Conservation (phyloP, 2,329 filamentous ascomycete genomes). For the Aureobasidium sp. region DNA sequence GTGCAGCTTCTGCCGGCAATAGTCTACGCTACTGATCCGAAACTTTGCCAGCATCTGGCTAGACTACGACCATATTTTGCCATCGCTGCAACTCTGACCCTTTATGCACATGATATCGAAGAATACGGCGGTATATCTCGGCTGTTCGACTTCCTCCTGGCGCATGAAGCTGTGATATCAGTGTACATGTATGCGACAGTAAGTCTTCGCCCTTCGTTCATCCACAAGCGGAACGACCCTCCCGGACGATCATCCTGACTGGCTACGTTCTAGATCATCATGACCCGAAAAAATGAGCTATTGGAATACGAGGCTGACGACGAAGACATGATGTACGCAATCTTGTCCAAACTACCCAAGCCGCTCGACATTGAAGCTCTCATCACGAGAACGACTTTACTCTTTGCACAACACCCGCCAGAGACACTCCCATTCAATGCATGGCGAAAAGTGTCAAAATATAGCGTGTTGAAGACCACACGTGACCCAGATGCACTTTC, state of each 20-base stretch:
- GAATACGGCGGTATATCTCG: slow-evolving; percentile 82
- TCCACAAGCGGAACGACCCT: background rate
- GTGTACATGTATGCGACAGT: slow-evolving; percentile 80
- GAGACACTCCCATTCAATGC: slow-evolving; percentile 55
- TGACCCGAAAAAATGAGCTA: slow-evolving; percentile 75
- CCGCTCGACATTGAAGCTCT: slow-evolving; percentile 74
- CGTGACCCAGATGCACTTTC: slow-evolving; percentile 45
- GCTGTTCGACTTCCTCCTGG: slow-evolving; percentile 86
- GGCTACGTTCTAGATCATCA: slow-evolving; percentile 54
- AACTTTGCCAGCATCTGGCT: slow-evolving; percentile 58
- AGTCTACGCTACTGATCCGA: slow-evolving; percentile 62
- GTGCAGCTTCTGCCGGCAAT: slow-evolving; percentile 83
- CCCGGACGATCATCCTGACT: background rate
- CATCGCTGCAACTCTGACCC: slow-evolving; percentile 82
- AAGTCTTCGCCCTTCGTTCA: slow-evolving; percentile 17
- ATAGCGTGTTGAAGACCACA: slow-evolving; percentile 82
- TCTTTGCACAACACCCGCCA: slow-evolving; percentile 65
- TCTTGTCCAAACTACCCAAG: slow-evolving; percentile 77
- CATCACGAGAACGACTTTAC: slow-evolving; percentile 56
- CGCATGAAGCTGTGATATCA: slow-evolving; percentile 77
- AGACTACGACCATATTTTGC: slow-evolving; percentile 75
- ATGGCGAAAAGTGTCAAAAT: slow-evolving; percentile 66
- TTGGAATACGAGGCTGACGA: slow-evolving; percentile 69
- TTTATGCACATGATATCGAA: slow-evolving; percentile 95
- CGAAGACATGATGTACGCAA: slow-evolving; percentile 85